phyloP scores from a whole-genome alignment of 2,329 filamentous ascomycete genomes.

The Ceratocystis eucalypticola region DNA sequence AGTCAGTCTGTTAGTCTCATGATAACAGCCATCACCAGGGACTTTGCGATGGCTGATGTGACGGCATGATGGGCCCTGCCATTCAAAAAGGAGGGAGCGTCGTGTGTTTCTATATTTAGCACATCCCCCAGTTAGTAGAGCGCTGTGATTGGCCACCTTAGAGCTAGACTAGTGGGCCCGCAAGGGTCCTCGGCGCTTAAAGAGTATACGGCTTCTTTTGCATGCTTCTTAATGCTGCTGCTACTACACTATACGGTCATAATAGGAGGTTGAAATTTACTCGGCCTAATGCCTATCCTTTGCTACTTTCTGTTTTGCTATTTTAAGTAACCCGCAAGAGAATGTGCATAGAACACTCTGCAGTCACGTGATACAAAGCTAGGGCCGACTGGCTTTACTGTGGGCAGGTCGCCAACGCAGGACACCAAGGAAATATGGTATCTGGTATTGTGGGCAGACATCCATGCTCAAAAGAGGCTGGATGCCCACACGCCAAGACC shows the following conservation, averaged over 20 bases:
- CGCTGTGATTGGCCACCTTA: not conserved
- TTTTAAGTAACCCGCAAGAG: no score
- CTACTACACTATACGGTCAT: not conserved
- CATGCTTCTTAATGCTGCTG: not conserved
- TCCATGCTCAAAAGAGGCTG: not conserved
- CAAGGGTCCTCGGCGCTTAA: conserved; percentile 10
- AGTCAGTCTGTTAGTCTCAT: not conserved
- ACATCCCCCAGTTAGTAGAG: not conserved
- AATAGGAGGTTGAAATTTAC: no score
- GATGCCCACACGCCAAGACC: not conserved
- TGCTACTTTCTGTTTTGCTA: no score
- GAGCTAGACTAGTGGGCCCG: not conserved
- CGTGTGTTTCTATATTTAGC: not conserved
- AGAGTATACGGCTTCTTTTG: not conserved
- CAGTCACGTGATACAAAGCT: not conserved
- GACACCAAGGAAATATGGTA: not conserved
- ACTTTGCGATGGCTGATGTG: not conserved
- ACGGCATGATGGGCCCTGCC: not conserved
- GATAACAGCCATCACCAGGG: not conserved
- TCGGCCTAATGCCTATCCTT: no score
- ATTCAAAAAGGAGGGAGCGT: not conserved
- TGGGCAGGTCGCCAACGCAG: not conserved
- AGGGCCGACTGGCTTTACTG: not conserved
- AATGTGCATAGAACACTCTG: no score
- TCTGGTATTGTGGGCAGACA: not conserved